Conservation (phyloP, 805 yeast genomes). For the Candida maesae region DNA sequence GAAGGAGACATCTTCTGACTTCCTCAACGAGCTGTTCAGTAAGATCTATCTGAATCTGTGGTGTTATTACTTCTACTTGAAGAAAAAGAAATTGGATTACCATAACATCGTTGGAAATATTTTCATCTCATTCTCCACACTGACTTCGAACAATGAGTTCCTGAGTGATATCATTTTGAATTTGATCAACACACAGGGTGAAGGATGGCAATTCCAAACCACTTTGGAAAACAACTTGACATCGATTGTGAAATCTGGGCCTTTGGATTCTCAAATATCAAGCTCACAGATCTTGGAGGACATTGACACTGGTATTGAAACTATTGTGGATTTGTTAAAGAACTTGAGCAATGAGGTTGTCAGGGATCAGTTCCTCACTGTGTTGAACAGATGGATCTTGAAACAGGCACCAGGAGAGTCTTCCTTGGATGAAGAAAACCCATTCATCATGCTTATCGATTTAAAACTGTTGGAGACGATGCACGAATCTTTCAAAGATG, state of each 20-base stretch:
- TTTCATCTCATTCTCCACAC: slow-evolving; percentile 30
- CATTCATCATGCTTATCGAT: slow-evolving; percentile 54
- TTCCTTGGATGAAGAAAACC: slow-evolving; percentile 33
- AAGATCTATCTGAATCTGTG: slow-evolving; percentile 32
- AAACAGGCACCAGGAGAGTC: slow-evolving; percentile 9
- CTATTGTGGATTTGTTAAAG: slow-evolving; percentile 41
- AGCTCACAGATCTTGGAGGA: slow-evolving; percentile 35
- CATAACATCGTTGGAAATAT: slow-evolving; percentile 30
- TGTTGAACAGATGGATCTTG: slow-evolving; percentile 60
- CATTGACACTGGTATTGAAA: slow-evolving; percentile 41
- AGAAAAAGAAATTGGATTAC: slow-evolving; percentile 28
- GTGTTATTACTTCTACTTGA: slow-evolving; percentile 34
- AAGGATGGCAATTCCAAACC: slow-evolving; percentile 33
- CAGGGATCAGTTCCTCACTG: slow-evolving; percentile 42
- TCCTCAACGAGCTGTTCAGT: slow-evolving; percentile 32
- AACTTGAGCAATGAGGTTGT: slow-evolving; percentile 46
- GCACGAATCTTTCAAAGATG: slow-evolving; percentile 53
- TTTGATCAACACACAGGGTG: slow-evolving; percentile 31
- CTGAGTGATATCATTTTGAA: slow-evolving; percentile 29
- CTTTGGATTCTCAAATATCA: slow-evolving; percentile 5
- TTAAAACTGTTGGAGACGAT: slow-evolving; percentile 62
- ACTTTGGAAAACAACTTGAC: slow-evolving; percentile 36
- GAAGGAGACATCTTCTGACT: slow-evolving; percentile 37
- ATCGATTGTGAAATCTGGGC: slow-evolving; percentile 25
- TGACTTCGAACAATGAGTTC: slow-evolving; percentile 27